Base-by-base conservation (phyloP, 345 rosid species). In the Punica granatum region DNA sequence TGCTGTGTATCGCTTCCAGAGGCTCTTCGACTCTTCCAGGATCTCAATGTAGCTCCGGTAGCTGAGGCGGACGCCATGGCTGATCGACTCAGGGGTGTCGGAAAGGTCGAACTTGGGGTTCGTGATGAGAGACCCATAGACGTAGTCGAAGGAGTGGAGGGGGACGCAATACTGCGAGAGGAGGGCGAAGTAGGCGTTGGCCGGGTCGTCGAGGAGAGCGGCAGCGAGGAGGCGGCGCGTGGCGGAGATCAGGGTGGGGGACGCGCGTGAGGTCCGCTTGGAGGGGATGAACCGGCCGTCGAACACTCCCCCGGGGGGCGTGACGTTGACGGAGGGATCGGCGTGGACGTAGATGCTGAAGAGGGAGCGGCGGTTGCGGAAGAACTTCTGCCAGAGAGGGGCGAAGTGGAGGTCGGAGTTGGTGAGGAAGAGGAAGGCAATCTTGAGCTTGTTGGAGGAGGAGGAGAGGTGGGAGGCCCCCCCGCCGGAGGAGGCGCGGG, bases 381-480 rank as follows among this genome's bases (percentile, higher is more conserved):
- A 91, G 89, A 91, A 94, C 0, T 69, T 79, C 46, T 82, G 80
- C 97, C 97, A 91, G 66, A 94, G 75, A 7, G 95, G 92, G 11
- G 91, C 75, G 79, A 94, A 91, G 70, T 88, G 77, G 69, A 94
- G 92, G 73, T 88, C 96, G 62, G 97, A 65, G 84, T 91, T 94
- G 74, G 97, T 94, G 75, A 91, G 88, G 80, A 94, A 94, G 30
- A 91, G 81, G 74, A 94, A 94, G 16, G 97, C 99, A 67, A 94
- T 82, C 78, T 94, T 94, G 74, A 81, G 82, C 62, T 78, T 83
- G 23, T 75, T 76, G 36, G 73, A 69, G 36, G 88, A 30, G 42
- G 88, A 72, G 43, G 95, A 77, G n/a, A 94, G 90, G 60, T 76
- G 97, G 30, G 96, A 76, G 36, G 78, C 69, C n/a, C 62, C 65